These are phyloP conservation scores for Tillandsia fasciculata DNA, from an alignment of 176 grass and related monocot genomes.

Conservation along the genomic window DNA sequence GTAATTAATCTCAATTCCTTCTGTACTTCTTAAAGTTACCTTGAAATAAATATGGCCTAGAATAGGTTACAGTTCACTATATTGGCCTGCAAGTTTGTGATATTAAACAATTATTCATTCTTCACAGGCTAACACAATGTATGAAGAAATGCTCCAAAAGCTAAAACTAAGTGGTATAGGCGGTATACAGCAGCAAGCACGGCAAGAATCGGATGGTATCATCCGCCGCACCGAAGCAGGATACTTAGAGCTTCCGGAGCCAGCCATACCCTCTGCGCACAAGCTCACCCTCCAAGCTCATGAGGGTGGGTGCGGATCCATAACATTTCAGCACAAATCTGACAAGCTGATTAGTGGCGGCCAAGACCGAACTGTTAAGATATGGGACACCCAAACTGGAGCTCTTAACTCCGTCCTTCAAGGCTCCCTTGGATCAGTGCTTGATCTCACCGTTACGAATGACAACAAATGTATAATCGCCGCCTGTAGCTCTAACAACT, in stretches of 20 bases:
- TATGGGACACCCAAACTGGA: constrained; percentile 79
- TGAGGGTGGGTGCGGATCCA: constrained; percentile 80
- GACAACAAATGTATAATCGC: constrained; percentile 86
- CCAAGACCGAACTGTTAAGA: constrained; percentile 87
- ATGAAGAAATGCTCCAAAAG: constrained; percentile 86
- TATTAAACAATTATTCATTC: constrained; percentile 6
- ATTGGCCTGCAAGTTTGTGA: constrained; percentile 12
- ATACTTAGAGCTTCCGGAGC: constrained; percentile 42
- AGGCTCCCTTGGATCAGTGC: constrained; percentile 74
- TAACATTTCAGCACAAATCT: constrained; percentile 70
- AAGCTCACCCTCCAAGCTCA: constrained; percentile 70
- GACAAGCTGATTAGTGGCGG: constrained; percentile 85
- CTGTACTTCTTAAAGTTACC: no score
- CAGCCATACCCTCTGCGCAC: constrained; percentile 61
- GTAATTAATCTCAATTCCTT: no score
- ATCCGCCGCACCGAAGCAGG: constrained; percentile 73
- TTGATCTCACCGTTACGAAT: constrained; percentile 86
- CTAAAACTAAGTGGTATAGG: constrained; percentile 57
- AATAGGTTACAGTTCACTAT: neutral
- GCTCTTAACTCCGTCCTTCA: constrained; percentile 53
- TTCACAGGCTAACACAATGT: constrained; percentile 86
- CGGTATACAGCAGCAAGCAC: constrained; percentile 71
- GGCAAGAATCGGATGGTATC: constrained; percentile 79
- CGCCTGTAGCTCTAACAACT: constrained; percentile 94
- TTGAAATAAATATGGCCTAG: neutral